phyloP scores from a whole-genome alignment of 352 stramenopile species.

The Pythium folliculosum region DNA sequence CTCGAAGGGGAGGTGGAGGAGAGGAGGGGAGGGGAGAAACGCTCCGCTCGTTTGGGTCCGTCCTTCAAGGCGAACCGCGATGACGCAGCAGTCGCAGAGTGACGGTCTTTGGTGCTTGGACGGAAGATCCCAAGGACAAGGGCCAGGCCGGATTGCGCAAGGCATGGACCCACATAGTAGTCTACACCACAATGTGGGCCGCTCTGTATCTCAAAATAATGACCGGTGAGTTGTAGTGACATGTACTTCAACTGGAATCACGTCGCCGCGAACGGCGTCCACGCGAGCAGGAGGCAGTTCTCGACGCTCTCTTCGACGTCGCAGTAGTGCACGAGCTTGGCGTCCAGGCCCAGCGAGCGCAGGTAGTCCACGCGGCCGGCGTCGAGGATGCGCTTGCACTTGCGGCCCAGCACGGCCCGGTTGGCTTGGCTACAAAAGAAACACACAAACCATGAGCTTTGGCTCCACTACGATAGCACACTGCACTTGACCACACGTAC shows the following conservation, averaged over 20 bases:
- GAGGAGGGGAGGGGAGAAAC: constrained; percentile 5
- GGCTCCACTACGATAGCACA: background rate
- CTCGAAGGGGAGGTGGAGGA: background rate
- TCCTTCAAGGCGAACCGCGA: constrained; percentile 9
- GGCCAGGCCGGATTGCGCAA: no score
- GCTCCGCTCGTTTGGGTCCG: background rate
- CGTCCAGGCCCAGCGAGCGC: constrained; percentile 46
- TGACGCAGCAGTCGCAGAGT: background rate
- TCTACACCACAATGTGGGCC: background rate
- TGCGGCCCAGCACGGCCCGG: constrained; percentile 56
- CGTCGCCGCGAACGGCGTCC: constrained; percentile 23
- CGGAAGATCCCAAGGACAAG: background rate
- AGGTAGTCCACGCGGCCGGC: constrained; percentile 67
- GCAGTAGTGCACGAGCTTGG: constrained; percentile 81
- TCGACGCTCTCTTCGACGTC: constrained; percentile 72
- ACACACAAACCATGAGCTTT: no score
- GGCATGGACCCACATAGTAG: background rate
- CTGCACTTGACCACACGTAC: constrained; percentile 27
- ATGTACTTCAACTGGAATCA: constrained; percentile 6
- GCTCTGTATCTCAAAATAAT: background rate
- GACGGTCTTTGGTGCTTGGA: constrained; percentile 17
- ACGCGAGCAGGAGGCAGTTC: constrained; percentile 80
- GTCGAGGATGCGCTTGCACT: constrained; percentile 82
- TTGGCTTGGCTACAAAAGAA: constrained; percentile 50
- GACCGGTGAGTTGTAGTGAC: constrained; percentile 2